These are phyloP conservation scores for Mytilinidion resinicola DNA, from an alignment of 495 filamentous ascomycete genomes.

Conservation along the genomic window DNA sequence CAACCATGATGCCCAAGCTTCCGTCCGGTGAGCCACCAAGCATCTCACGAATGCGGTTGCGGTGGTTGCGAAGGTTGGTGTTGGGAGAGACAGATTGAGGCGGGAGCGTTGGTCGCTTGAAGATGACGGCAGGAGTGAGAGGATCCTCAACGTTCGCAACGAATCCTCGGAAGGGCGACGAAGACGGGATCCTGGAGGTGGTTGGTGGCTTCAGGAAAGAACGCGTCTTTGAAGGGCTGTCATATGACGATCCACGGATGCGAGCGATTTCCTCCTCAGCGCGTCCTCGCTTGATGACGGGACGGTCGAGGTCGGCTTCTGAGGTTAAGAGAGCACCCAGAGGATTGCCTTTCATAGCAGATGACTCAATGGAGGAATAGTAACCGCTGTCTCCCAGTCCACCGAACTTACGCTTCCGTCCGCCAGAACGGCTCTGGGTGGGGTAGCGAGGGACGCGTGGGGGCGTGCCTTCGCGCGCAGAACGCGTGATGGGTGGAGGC, in stretches of 20 bases:
- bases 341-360: constrained; percentile 66
- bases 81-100: constrained; percentile 88
- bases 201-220: constrained; percentile 45
- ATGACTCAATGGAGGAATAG: constrained; percentile 95
- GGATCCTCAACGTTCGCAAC: constrained; percentile 45
- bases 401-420: constrained; percentile 64
- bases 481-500: constrained; percentile 56
- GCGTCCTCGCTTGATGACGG: constrained; percentile 75
- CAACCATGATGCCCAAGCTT: constrained; percentile 56
- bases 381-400: constrained; percentile 93
- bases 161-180: constrained; percentile 56
- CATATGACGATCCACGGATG: constrained; percentile 85
- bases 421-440: constrained; percentile 50
- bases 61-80: constrained; percentile 89
- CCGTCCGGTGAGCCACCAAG: constrained; percentile 75
- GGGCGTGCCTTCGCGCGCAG: constrained; percentile 61
- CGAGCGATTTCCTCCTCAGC: constrained; percentile 95
- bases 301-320: constrained; percentile 62
- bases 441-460: constrained; percentile 57
- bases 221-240: constrained; percentile 70
- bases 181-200: constrained; percentile 43
- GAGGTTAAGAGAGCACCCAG: constrained; percentile 58
- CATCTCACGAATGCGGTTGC: constrained; percentile 77
- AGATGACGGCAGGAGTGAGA: constrained; percentile 78
- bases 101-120: constrained; percentile 73